phyloP scores from a whole-genome alignment of 2,329 filamentous ascomycete species.

The Trichoderma koningii region DNA sequence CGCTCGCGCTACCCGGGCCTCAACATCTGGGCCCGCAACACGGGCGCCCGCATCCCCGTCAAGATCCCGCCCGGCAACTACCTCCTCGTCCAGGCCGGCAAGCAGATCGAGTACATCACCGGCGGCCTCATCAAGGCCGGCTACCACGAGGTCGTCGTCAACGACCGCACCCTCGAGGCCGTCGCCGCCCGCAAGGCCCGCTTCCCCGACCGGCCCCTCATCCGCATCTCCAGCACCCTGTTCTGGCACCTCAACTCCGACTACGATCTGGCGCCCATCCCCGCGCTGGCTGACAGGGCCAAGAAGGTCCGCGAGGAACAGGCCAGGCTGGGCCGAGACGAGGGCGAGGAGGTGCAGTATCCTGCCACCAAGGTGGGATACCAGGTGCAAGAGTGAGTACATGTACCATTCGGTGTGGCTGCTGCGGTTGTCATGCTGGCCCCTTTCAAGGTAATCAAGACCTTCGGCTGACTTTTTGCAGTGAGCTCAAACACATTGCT shows the following conservation, averaged over 20 bases:
- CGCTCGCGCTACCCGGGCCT: constrained; percentile 63
- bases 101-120: constrained; percentile 63
- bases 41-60: constrained; percentile 59
- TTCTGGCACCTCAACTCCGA: constrained; percentile 64
- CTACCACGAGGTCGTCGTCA: constrained; percentile 64
- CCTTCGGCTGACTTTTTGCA: constrained; percentile 30
- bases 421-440: not conserved
- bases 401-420: too few relatives aligned
- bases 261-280: constrained; percentile 56
- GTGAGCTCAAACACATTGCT: constrained; percentile 57
- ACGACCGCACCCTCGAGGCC: constrained; percentile 52
- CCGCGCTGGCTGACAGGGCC: constrained; percentile 50
- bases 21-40: constrained; percentile 66
- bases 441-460: too few relatives aligned
- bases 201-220: constrained; percentile 52
- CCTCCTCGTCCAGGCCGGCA: constrained; percentile 63
- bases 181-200: constrained; percentile 47
- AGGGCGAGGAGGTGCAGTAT: constrained; percentile 54
- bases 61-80: constrained; percentile 60
- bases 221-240: constrained; percentile 61
- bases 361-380: constrained; percentile 59
- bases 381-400: constrained; percentile 58
- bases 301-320: constrained; percentile 49
- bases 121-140: constrained; percentile 63
- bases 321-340: constrained; percentile 53